Evolutionary conservation across 23 red algal species (phyloP), one percentile per base, ranked within the genome.

Genomic region (Agarophyton chilense): DNA sequence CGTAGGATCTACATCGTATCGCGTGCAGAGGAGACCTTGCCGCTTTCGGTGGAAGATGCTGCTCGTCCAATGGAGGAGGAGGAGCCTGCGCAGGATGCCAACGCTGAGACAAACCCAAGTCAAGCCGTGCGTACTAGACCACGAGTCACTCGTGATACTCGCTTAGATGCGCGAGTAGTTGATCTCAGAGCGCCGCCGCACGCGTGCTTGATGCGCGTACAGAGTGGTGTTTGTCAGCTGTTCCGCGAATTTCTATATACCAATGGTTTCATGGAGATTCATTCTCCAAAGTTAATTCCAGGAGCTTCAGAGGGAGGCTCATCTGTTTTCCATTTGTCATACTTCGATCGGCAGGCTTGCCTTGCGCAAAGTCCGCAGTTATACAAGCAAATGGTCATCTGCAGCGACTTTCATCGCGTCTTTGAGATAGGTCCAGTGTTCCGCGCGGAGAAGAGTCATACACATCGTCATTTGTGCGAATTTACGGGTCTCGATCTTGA

Each of bases 301-400:
- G 96, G 96, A 33, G 82, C 92, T n/a, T 94, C 89, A 56, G 96
- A 98, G 56, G 96, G 96, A 32, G 96, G 96, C 21, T 89, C 96
- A 11, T 86, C 95, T 4, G 96, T 98, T 14, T 98, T 98, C 53
- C 72, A 47, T 35, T 44, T 95, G 28, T 45, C 86, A 17, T 98
- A 95, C 67, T 98, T 98, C 85, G 93, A 83, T 14, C 72, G 87
- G 33, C 76, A 76, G 16, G 96, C 96, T 5, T 98, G 96, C 56
- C 92, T 98, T 36, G 92, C 96, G 35, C 96, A 98, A 89, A 90
- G 83, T 28, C 96, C 96, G 38, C 96, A 98, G 71, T 82, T 98
- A 50, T 98, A 98, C 74, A 98, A 98, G 73, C 96, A 98, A 77
- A 98, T 98, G 96, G 96, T 92, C 10, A 93, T 98, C 52, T 98